These are phyloP conservation scores for Stagonosporopsis cucurbitacearum DNA, from an alignment of 2,329 filamentous ascomycete species.

Conservation along the genomic window DNA sequence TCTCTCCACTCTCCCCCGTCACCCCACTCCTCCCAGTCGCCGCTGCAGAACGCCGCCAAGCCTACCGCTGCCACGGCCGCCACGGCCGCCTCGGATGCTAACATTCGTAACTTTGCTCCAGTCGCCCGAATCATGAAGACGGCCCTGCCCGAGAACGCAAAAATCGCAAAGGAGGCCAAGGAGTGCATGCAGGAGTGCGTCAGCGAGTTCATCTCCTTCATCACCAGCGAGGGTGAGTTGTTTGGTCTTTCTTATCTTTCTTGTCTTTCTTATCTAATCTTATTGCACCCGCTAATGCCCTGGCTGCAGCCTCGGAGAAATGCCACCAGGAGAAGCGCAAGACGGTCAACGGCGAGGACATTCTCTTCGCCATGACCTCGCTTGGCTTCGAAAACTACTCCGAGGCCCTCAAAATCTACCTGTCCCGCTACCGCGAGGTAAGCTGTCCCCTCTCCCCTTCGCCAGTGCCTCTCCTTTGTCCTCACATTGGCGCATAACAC, in stretches of 20 bases:
- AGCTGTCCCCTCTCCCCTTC: slow-evolving; percentile 55
- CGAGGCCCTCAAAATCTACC: slow-evolving; percentile 96
- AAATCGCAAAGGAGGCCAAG: slow-evolving; percentile 98
- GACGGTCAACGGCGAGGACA: slow-evolving; percentile 98
- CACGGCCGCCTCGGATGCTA: slow-evolving; percentile 74
- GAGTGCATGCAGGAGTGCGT: slow-evolving; percentile 99
- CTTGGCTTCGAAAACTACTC: slow-evolving; percentile 99
- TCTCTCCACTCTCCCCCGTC: no score
- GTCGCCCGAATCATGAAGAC: slow-evolving; percentile 99
- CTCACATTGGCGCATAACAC: slow-evolving; percentile 50
- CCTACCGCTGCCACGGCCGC: slow-evolving; percentile 30
- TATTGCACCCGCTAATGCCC: slow-evolving; percentile 30
- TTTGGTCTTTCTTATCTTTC: no score
- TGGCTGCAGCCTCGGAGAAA: slow-evolving; percentile 84
- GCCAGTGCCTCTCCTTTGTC: slow-evolving; percentile 46
- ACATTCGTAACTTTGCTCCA: slow-evolving; percentile 92
- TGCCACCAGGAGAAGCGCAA: slow-evolving; percentile 99
- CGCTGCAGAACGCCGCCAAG: slow-evolving; percentile 30
- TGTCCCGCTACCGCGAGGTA: slow-evolving; percentile 97
- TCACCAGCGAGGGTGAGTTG: slow-evolving; percentile 91
- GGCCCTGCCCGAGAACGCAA: slow-evolving; percentile 95
- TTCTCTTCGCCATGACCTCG: slow-evolving; percentile 98
- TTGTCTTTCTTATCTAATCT: no score
- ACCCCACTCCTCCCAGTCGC: no score
- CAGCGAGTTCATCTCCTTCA: slow-evolving; percentile 99